Percentiles rank a stretch among this genome's conserved stretches.
Conservation (phyloP, 208 protist genomes). For the Leishmania major region DNA sequence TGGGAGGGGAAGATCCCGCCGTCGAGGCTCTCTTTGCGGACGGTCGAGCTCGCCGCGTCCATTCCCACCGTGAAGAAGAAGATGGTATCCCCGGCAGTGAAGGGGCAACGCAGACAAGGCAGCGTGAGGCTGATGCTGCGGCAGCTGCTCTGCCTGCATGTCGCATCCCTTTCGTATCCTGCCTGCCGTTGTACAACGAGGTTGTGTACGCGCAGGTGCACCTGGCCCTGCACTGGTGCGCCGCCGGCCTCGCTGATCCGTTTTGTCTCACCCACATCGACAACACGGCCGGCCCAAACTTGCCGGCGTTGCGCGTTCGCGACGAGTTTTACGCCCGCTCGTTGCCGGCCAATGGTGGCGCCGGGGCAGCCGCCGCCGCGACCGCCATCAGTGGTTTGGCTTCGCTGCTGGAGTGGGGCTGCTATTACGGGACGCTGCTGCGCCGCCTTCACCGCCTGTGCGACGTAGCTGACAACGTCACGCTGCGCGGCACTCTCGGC, state of each 20-base stretch:
- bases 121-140: not conserved
- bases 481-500: constrained; percentile 56
- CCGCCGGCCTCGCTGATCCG: constrained; percentile 64
- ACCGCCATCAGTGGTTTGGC: constrained; percentile 28
- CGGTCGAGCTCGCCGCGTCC: not conserved
- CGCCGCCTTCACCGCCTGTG: constrained; percentile 63
- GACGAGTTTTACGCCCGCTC: constrained; percentile 14
- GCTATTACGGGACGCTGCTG: constrained; percentile 70
- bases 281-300: constrained; percentile 4
- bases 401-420: constrained; percentile 70
- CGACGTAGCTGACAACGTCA: constrained; percentile 36
- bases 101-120: not conserved
- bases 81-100: not conserved
- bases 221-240: constrained; percentile 70
- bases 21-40: constrained; percentile 5
- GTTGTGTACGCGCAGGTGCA: constrained; percentile 59
- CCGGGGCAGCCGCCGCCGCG: not conserved
- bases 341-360: not conserved
- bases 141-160: constrained; percentile 7
- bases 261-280: constrained; percentile 46
- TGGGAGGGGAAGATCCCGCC: not conserved
- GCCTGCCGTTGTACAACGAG: constrained; percentile 40
- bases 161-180: constrained; percentile 37
- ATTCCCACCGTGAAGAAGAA: not conserved
- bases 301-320: constrained; percentile 23